Evolutionary conservation across 495 filamentous ascomycete genomes (phyloP).

Genomic region (Podospora pseudoanserina): DNA sequence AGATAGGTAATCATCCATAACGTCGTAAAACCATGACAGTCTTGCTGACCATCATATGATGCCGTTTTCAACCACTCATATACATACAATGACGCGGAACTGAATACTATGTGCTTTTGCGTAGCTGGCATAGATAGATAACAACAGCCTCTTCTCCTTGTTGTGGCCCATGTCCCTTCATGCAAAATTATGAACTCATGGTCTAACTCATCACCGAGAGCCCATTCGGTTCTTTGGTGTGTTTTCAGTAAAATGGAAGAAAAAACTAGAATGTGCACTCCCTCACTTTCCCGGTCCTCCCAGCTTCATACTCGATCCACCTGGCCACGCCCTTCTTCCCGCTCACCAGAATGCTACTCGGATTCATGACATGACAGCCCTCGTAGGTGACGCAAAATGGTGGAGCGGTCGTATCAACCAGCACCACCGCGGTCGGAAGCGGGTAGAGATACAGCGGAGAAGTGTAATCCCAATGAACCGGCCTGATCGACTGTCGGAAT

Average conservation of each 20-base stretch:
- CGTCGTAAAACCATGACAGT: background rate
- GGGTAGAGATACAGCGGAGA: conserved; percentile 75
- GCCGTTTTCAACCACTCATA: background rate
- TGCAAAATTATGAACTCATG: background rate
- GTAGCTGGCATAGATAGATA: background rate
- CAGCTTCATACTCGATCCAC: conserved; percentile 83
- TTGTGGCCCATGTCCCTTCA: background rate
- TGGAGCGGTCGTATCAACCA: conserved; percentile 75
- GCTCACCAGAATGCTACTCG: conserved; percentile 66
- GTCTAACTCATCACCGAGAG: background rate
- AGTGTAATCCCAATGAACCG: conserved; percentile 84
- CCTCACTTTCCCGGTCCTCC: conserved; percentile 45
- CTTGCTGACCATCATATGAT: background rate
- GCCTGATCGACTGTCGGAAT: conserved; percentile 71
- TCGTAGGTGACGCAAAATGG: conserved; percentile 87
- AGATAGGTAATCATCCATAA: background rate
- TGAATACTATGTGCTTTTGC: background rate
- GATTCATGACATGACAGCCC: conserved; percentile 95
- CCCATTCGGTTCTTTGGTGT: background rate
- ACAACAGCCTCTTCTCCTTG: background rate
- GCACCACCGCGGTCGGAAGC: conserved; percentile 73
- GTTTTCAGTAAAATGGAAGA: background rate
- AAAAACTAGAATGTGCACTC: conserved; percentile 42
- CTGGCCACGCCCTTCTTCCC: conserved; percentile 60
- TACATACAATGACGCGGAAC: background rate